Evolutionary conservation across 164 flowering plant species (phyloP).

Genomic region (Santalum album): DNA sequence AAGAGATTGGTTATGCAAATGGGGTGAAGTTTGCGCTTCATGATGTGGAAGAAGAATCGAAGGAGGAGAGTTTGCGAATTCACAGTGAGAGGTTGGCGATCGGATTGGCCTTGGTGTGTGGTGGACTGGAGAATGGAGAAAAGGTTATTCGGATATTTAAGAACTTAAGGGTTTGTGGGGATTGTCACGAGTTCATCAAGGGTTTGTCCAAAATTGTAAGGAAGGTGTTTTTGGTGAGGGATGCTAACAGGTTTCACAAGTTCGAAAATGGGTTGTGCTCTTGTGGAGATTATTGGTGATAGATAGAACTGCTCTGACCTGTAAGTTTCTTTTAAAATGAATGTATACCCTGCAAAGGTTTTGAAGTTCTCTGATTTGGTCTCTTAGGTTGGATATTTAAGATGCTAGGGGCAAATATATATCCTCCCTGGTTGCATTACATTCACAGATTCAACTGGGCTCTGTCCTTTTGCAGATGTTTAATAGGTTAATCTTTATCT

Average conservation of each 20-base stretch:
- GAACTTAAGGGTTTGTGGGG: conserved; percentile 72
- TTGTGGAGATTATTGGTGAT: conserved; percentile 72
- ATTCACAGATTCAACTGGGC: too few relatives aligned
- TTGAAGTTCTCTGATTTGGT: too few relatives aligned
- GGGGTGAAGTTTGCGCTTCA: conserved; percentile 42
- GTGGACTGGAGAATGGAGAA: conserved; percentile 25
- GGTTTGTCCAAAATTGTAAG: conserved; percentile 48
- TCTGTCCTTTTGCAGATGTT: too few relatives aligned
- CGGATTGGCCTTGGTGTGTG: conserved; percentile 48
- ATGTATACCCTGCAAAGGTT: too few relatives aligned
- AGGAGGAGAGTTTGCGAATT: conserved; percentile 54
- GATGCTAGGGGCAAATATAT: too few relatives aligned
- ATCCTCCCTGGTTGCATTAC: too few relatives aligned
- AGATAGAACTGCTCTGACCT: too few relatives aligned
- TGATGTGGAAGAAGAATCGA: conserved; percentile 70
- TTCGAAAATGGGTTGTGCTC: conserved; percentile 58
- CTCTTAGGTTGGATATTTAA: too few relatives aligned
- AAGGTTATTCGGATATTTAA: conserved; percentile 51
- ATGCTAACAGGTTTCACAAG: conserved; percentile 70
- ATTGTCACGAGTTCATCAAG: conserved; percentile 72
- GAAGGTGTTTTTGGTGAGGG: conserved; percentile 52
- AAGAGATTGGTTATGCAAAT: conserved; percentile 43
- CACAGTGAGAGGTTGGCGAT: conserved; percentile 79
- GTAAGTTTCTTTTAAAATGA: too few relatives aligned
- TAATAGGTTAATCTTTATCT: too few relatives aligned